phyloP scores from a whole-genome alignment of 768 basidiomycete genomes.

The Phallus indusiatus region DNA sequence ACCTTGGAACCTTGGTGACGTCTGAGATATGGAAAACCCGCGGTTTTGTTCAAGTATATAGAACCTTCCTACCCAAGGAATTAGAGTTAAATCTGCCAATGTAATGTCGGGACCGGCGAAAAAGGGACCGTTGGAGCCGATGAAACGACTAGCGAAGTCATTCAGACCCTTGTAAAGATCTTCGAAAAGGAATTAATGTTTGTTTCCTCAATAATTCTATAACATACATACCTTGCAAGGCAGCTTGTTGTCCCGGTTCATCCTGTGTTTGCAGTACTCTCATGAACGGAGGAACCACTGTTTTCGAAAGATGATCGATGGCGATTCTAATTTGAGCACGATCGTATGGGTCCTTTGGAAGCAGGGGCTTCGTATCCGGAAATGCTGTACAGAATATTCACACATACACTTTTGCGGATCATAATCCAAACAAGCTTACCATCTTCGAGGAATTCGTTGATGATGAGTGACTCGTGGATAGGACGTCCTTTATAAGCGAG shows the following conservation, averaged over 20 bases:
- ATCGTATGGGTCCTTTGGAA: slow-evolving; percentile 41
- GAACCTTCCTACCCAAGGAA: slow-evolving; percentile 46
- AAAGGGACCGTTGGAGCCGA: slow-evolving; percentile 34
- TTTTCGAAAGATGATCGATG: slow-evolving; percentile 47
- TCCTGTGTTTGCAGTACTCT: slow-evolving; percentile 37
- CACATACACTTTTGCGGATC: slow-evolving; percentile 22
- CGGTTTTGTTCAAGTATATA: slow-evolving; percentile 41
- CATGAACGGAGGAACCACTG: slow-evolving; percentile 41
- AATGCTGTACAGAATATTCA: neutral
- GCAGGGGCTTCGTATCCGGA: slow-evolving; percentile 19
- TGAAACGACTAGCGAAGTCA: slow-evolving; percentile 27
- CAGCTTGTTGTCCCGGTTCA: slow-evolving; percentile 23
- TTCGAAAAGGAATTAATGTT: slow-evolving; percentile 14
- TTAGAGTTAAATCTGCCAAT: slow-evolving; percentile 43
- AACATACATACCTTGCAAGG: slow-evolving; percentile 20
- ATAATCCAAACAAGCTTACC: slow-evolving; percentile 31
- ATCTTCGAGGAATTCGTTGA: slow-evolving; percentile 63
- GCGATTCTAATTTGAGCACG: slow-evolving; percentile 47
- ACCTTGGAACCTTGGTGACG: neutral
- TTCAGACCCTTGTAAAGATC: slow-evolving; percentile 30
- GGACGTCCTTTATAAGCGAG: slow-evolving; percentile 38
- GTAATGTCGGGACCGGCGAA: slow-evolving; percentile 47
- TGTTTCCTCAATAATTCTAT: neutral
- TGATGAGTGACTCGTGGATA: slow-evolving; percentile 54
- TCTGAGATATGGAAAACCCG: slow-evolving; percentile 22